phyloP scores from a whole-genome alignment of 208 protist species.

The Zelonia costaricensis region DNA sequence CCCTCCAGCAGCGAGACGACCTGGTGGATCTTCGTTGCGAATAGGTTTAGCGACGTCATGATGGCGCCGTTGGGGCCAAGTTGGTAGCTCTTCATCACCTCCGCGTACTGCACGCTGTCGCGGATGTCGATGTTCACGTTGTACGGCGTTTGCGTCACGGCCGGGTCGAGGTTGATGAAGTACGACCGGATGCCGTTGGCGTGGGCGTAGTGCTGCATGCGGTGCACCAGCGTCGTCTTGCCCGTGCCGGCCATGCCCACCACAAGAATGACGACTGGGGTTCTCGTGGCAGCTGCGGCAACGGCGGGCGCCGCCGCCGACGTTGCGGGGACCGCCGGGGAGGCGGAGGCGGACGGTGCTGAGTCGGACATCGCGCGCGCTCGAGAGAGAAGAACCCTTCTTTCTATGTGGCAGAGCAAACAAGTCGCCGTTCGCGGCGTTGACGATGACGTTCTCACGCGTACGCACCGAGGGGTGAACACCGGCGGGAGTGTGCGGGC shows the following conservation, averaged over 20 bases:
- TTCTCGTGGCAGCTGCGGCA: slow-evolving; percentile 9
- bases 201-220: slow-evolving; percentile 93
- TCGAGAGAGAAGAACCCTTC: no score
- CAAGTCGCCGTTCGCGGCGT: no score
- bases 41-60: slow-evolving; percentile 99
- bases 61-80: slow-evolving; percentile 99
- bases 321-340: not conserved
- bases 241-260: slow-evolving; percentile 99
- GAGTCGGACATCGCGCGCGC: slow-evolving; percentile 9
- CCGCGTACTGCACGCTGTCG: slow-evolving; percentile 98
- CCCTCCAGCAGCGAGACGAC: slow-evolving; percentile 92
- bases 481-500: no score
- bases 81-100: slow-evolving; percentile 98
- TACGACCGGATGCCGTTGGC: slow-evolving; percentile 85
- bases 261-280: slow-evolving; percentile 94
- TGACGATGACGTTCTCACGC: no score
- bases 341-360: not conserved
- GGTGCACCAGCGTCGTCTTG: slow-evolving; percentile 98
- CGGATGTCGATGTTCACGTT: slow-evolving; percentile 99
- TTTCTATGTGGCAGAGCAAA: no score
- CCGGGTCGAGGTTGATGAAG: slow-evolving; percentile 99
- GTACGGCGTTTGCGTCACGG: slow-evolving; percentile 95
- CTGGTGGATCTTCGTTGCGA: slow-evolving; percentile 98
- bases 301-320: not conserved
- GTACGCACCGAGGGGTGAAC: no score